These are phyloP conservation scores for Chrysosporium keratinophilum DNA, from an alignment of 2,329 filamentous ascomycete genomes.

Conservation along the genomic window DNA sequence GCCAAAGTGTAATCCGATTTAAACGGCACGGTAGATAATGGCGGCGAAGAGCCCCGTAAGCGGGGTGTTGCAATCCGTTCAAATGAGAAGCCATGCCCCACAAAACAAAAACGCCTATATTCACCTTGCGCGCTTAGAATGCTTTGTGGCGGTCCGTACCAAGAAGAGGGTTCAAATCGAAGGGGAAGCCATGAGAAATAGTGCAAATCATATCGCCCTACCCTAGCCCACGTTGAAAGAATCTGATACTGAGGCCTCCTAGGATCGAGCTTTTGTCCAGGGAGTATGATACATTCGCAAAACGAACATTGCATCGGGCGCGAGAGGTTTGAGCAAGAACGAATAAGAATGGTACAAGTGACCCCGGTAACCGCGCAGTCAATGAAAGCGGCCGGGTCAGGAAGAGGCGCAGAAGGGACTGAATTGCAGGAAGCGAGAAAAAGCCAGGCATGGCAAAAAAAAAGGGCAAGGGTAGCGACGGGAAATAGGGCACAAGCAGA, in stretches of 20 bases:
- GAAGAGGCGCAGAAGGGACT: neutral
- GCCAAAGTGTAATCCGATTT: neutral
- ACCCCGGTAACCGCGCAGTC: neutral
- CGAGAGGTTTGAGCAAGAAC: neutral
- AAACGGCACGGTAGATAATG: neutral
- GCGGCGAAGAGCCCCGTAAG: neutral
- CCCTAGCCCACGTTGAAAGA: neutral
- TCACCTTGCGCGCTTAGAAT: conserved; percentile 10
- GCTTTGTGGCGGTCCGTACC: neutral
- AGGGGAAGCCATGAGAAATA: neutral
- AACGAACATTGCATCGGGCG: conserved; percentile 19
- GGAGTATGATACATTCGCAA: conserved; percentile 24
- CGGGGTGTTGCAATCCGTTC: neutral
- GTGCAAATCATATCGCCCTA: conserved; percentile 1
- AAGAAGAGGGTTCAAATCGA: neutral
- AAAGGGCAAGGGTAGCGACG: neutral
- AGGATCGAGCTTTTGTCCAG: neutral
- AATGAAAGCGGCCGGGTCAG: neutral
- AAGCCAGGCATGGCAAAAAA: neutral
- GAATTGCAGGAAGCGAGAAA: neutral
- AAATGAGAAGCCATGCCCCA: neutral
- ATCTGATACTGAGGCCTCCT: neutral
- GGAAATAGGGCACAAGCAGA: neutral
- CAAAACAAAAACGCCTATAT: conserved; percentile 13
- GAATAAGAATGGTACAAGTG: neutral